phyloP scores from a whole-genome alignment of 768 basidiomycete species.

The Trichaptum fuscoviolaceum region DNA sequence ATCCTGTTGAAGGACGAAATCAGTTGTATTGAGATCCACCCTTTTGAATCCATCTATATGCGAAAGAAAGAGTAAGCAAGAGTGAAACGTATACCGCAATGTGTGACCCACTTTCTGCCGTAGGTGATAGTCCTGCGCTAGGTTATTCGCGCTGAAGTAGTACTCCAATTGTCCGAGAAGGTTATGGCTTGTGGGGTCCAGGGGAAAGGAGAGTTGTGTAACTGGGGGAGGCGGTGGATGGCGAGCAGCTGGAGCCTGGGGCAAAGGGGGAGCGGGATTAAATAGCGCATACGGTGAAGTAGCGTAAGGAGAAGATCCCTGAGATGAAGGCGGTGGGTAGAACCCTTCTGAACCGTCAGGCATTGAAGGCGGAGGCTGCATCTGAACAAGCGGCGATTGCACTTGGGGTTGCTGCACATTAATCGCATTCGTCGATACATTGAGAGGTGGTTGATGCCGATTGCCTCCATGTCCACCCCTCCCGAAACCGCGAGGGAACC shows the following conservation, averaged over 20 bases:
- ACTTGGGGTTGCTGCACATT: slow-evolving; percentile 7
- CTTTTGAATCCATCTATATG: slow-evolving; percentile 78
- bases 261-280: slow-evolving; percentile 17
- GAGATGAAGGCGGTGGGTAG: slow-evolving; percentile 24
- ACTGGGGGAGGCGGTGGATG: slow-evolving; percentile 37
- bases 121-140: slow-evolving; percentile 83
- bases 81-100: slow-evolving; percentile 5
- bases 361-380: neutral
- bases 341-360: slow-evolving; percentile 22
- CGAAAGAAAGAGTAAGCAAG: slow-evolving; percentile 7
- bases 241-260: slow-evolving; percentile 19
- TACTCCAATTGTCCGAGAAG: slow-evolving; percentile 86
- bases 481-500: slow-evolving; percentile 8
- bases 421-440: slow-evolving; percentile 1
- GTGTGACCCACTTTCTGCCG: slow-evolving; percentile 52
- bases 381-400: slow-evolving; percentile 2
- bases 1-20: slow-evolving; percentile 89
- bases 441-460: neutral
- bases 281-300: slow-evolving; percentile 26
- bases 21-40: slow-evolving; percentile 79
- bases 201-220: slow-evolving; percentile 42
- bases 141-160: slow-evolving; percentile 86
- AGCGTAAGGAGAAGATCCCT: neutral
- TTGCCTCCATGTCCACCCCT: slow-evolving; percentile 2
- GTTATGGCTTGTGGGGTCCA: slow-evolving; percentile 63